phyloP scores from a whole-genome alignment of 768 basidiomycete genomes.

The Termitomyces bulborhizus region DNA sequence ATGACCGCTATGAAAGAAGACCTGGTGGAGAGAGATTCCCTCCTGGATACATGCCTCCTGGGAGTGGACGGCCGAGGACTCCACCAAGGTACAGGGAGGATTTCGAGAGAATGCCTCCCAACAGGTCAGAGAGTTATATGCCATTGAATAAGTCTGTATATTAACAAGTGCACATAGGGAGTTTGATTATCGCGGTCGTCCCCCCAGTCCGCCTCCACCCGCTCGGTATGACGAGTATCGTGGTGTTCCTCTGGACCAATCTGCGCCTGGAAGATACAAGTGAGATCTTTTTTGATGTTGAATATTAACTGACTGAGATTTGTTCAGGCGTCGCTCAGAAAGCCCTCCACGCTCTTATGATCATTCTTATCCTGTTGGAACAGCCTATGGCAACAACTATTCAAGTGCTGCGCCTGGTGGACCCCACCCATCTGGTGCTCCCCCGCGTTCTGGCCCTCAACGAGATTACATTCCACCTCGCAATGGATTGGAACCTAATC shows the following conservation, averaged over 20 bases:
- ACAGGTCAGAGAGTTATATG: slow-evolving; percentile 37
- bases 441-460: slow-evolving; percentile 17
- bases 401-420: slow-evolving; percentile 31
- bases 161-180: slow-evolving; percentile 33
- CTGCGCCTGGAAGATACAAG: slow-evolving; percentile 42
- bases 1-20: slow-evolving; percentile 60
- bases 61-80: slow-evolving; percentile 50
- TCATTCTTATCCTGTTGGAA: slow-evolving; percentile 32
- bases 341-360: slow-evolving; percentile 61
- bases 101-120: slow-evolving; percentile 47
- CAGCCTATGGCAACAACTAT: slow-evolving; percentile 46
- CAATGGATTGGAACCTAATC: slow-evolving; percentile 32
- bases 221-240: slow-evolving; percentile 48
- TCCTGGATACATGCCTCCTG: slow-evolving; percentile 36
- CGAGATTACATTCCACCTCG: slow-evolving; percentile 45
- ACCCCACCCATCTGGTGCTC: slow-evolving; percentile 27
- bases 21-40: slow-evolving; percentile 45
- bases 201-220: slow-evolving; percentile 48
- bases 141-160: not conserved
- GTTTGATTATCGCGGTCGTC: slow-evolving; percentile 50
- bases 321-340: slow-evolving; percentile 60
- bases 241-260: slow-evolving; percentile 38
- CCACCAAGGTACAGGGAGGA: slow-evolving; percentile 60
- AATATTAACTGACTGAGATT: not conserved
- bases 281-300: slow-evolving; percentile 15